Evolutionary conservation across 192 early-diverging fungal species (phyloP), one percentile per base, ranked within the genome.

Genomic region (Phlyctochytrium bullatum): DNA sequence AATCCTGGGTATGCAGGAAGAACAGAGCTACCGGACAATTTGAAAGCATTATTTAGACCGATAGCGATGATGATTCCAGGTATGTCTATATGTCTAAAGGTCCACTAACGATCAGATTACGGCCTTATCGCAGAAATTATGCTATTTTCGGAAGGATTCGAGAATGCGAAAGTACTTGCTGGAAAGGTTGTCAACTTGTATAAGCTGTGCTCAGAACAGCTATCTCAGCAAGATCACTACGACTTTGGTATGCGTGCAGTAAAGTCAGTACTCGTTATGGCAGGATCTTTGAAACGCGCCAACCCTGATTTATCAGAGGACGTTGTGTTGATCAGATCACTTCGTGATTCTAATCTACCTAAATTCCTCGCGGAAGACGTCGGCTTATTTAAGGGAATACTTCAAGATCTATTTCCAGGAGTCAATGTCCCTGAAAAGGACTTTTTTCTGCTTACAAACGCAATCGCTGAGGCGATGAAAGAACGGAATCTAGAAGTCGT

Each of bases 31-130:
- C 84, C 84, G 10, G 84, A 86, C 68, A 86, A 86, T 57, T 62
- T 86, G 27, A 86, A 86, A 60, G 84, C 84, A 31, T 65, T 86
- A 3, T 86, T 86, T 59, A 36, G 84, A 65, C 84, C 84, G 16
- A 86, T 86, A 58, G 77, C 84, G 17, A 86, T 86, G 84, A 86
- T 86, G 84, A 82, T 86, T 72, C 83, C 83, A 51, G 77, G 77
- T 78, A 63, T 65, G 52, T 28, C n/a, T 52, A 59, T 2, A 56
- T 1, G 3, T 17, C 35, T 52, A 47, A 53, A 3, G 34, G n/a
- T 52, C n/a, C 2, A 69, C 36, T 52, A 30, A 20, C 25, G 12
- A 20, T 1, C 27, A 78, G 84, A 86, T 57, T 86, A 86, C 59
- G 78, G 84, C 20, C 69, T 86, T 29, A 86, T 86, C 76, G 80